Evolutionary conservation across 352 stramenopile genomes (phyloP).

Genomic region (Halophytophthora polymorphica): DNA sequence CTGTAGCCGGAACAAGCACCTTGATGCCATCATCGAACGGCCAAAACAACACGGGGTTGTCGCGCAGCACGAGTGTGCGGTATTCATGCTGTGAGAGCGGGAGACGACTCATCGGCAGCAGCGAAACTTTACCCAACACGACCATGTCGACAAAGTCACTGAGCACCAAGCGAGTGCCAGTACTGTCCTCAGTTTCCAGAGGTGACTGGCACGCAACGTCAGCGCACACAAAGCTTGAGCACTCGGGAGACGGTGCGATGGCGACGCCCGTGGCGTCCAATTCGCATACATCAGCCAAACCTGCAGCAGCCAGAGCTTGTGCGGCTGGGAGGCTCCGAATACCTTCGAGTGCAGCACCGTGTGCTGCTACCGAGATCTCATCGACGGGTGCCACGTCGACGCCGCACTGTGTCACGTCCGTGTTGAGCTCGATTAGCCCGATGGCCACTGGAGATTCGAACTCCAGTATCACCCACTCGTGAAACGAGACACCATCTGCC

Average conservation of each 20-base stretch:
- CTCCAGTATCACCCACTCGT: constrained; percentile 72
- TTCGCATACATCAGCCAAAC: constrained; percentile 15
- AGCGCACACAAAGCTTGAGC: constrained; percentile 27
- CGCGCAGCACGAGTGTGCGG: constrained; percentile 45
- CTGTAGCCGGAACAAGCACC: constrained; percentile 17
- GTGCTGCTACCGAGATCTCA: constrained; percentile 43
- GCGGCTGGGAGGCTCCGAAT: constrained; percentile 20
- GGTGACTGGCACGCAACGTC: constrained; percentile 27
- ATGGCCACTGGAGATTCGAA: constrained; percentile 35
- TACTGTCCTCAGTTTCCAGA: constrained; percentile 1
- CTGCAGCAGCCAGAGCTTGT: constrained; percentile 5
- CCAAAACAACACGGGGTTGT: constrained; percentile 64
- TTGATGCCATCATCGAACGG: constrained; percentile 42
- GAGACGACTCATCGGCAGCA: constrained; percentile 36
- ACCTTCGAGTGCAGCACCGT: constrained; percentile 32
- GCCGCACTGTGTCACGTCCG: constrained; percentile 36
- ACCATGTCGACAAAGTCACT: constrained; percentile 57
- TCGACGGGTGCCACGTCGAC: constrained; percentile 21
- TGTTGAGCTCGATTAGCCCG: constrained; percentile 52
- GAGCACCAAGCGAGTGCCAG: constrained; percentile 27
- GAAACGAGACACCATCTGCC: constrained; percentile 29
- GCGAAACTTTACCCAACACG: constrained; percentile 33
- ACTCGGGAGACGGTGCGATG: constrained; percentile 14
- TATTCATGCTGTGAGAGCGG: constrained; percentile 53
- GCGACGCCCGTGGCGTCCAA: constrained; percentile 20